Base-by-base conservation (phyloP, 1,284 basidiomycete genomes). In the Takashimella tepidaria region DNA sequence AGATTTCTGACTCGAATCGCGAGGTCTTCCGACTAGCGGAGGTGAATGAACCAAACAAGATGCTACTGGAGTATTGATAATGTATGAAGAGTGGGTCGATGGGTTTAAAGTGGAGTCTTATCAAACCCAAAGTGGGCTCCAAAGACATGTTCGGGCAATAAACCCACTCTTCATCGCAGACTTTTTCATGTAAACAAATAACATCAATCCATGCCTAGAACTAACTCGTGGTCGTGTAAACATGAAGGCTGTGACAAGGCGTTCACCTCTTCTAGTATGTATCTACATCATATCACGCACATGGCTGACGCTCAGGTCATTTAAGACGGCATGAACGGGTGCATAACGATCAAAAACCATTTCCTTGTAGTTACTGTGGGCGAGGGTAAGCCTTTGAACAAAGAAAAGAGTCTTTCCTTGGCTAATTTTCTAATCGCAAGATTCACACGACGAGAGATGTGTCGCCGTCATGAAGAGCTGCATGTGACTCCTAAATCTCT, bases 401-500 rank as follows among this genome's bases (percentile, higher is more conserved):
- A n/a, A 51, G 46, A 43, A 45, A 13, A 42, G 41, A 4, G 41
- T n/a, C n/a, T 21, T 21, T n/a, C 41, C 19, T 19, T 42, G 41
- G 8, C 8, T 42, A 21, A n/a, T n/a, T n/a, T n/a, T n/a, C n/a
- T n/a, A n/a, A n/a, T n/a, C n/a, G n/a, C n/a, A 43, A 43, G 44
- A 22, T 55, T 55, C 23, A 44, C 52, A 23, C 46, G 54, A 20
- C 31, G 54, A 19, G 54, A 55, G 11, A 50, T 55, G 10, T 55
- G 54, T 49, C 48, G 49, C 19, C 54, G 54, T 5, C 54, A 55
- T 24, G 54, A 55, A 41, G 46, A 43, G 21, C 50, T 55, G 21
- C 54, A 55, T 26, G 21, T 55, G 43, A 55, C 48, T 24, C 54
- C 54, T 11, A 49, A 55, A 44, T 55, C 54, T 4, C 25, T 44